Conservation (phyloP, 2,329 filamentous ascomycete genomes). For the Sphaerostilbella broomeana region DNA sequence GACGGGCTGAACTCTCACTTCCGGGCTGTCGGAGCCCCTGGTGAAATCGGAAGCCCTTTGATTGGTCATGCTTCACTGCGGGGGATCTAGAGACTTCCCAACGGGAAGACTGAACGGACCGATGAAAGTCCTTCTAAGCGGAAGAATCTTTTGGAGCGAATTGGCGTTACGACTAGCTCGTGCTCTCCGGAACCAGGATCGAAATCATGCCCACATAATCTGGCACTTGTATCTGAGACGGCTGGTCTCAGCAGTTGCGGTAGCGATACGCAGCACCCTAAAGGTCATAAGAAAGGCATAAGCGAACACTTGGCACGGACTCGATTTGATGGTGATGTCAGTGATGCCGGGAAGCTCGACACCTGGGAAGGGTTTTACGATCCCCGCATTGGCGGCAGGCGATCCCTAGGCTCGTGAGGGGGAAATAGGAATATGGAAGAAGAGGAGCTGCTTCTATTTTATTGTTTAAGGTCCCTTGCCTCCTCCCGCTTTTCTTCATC, state of each 20-base stretch:
- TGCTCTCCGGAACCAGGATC: background rate
- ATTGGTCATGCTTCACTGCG: constrained; percentile 36
- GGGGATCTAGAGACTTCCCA: constrained; percentile 27
- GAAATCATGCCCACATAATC: background rate
- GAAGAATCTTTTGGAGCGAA: constrained; percentile 16
- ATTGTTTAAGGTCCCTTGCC: too few species aligned
- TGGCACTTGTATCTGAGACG: background rate
- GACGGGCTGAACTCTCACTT: constrained; percentile 34
- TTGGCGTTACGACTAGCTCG: constrained; percentile 6
- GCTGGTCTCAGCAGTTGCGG: background rate
- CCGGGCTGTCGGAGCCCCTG: constrained; percentile 50
- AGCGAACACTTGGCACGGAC: constrained; percentile 8
- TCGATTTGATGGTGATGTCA: background rate
- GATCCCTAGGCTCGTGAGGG: constrained; percentile 6
- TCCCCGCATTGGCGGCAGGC: constrained; percentile 4
- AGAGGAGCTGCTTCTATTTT: too few species aligned
- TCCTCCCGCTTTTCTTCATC: background rate
- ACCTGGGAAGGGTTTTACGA: constrained; percentile 15
- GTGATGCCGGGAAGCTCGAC: constrained; percentile 11
- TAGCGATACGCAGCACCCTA: background rate
- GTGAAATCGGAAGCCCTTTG: constrained; percentile 64
- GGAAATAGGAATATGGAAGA: background rate
- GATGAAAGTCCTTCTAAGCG: constrained; percentile 14
- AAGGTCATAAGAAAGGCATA: constrained; percentile 5
- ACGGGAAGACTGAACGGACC: constrained; percentile 8